phyloP scores from a whole-genome alignment of 2,329 filamentous ascomycete genomes.

The Colletotrichum sp. region DNA sequence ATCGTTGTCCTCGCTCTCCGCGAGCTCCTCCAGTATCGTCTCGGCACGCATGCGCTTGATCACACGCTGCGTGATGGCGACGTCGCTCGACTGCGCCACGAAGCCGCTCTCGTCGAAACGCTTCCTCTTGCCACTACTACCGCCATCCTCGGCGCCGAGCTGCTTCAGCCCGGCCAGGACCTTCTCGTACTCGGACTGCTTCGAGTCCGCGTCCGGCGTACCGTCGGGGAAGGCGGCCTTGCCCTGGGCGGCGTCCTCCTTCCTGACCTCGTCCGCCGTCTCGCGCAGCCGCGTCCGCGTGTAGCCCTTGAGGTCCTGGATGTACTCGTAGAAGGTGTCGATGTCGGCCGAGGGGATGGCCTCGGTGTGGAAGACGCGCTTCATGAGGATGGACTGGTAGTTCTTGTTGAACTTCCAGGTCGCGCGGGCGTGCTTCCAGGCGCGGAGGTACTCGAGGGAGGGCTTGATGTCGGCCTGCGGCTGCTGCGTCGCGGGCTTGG shows the following conservation, averaged over 20 bases:
- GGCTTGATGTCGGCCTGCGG: constrained; percentile 55
- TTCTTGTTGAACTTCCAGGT: constrained; percentile 98
- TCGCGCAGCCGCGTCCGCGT: constrained; percentile 73
- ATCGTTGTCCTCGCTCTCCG: constrained; percentile 49
- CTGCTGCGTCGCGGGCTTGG: constrained; percentile 42
- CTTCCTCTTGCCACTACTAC: constrained; percentile 49
- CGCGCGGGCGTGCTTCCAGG: constrained; percentile 73
- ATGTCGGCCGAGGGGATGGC: constrained; percentile 75
- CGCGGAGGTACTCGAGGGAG: constrained; percentile 77
- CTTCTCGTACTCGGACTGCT: constrained; percentile 61
- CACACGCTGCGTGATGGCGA: constrained; percentile 58
- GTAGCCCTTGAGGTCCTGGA: constrained; percentile 78
- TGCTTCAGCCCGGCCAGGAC: constrained; percentile 56
- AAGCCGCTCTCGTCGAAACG: constrained; percentile 59
- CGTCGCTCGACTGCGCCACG: constrained; percentile 53
- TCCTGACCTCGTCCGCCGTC: constrained; percentile 65
- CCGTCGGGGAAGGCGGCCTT: constrained; percentile 53
- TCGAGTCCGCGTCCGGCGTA: constrained; percentile 52
- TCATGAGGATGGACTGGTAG: constrained; percentile 83
- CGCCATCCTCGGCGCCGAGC: constrained; percentile 35
- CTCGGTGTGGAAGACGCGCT: constrained; percentile 77
- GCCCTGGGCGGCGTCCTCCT: constrained; percentile 57
- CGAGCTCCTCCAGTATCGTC: constrained; percentile 60
- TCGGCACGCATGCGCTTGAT: constrained; percentile 70
- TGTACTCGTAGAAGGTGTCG: constrained; percentile 75